These are phyloP conservation scores for Triticum dicoccoides DNA, from an alignment of 176 grass and related monocot species.

Conservation along the genomic window DNA sequence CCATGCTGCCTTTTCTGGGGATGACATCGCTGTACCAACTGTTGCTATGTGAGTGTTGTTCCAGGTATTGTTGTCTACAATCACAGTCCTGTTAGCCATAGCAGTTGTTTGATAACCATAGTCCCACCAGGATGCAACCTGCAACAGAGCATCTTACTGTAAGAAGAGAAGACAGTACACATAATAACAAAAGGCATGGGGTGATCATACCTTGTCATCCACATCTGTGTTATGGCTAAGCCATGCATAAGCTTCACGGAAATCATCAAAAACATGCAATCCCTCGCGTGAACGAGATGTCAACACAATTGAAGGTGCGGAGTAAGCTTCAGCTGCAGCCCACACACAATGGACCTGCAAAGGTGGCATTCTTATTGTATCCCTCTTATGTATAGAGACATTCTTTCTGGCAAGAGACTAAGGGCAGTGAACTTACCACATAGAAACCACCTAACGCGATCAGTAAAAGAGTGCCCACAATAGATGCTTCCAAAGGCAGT, in stretches of 20 bases:
- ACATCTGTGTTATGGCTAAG: slow-evolving; percentile 96
- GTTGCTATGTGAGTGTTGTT: slow-evolving; percentile 99
- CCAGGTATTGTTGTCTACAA: slow-evolving; percentile 99
- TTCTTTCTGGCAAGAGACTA: slow-evolving; percentile 21
- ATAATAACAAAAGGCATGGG: neutral
- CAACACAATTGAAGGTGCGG: slow-evolving; percentile 96
- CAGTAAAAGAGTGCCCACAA: slow-evolving; percentile 72
- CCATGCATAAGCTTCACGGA: slow-evolving; percentile 99
- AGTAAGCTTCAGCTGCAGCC: slow-evolving; percentile 98
- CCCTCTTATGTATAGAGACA: slow-evolving; percentile 2
- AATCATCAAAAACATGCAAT: slow-evolving; percentile 99
- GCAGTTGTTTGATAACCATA: slow-evolving; percentile 99
- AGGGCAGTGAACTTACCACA: slow-evolving; percentile 64
- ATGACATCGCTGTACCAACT: slow-evolving; percentile 99
- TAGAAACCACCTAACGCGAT: slow-evolving; percentile 91
- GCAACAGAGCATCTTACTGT: slow-evolving; percentile 18
- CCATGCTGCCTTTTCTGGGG: slow-evolving; percentile 97
- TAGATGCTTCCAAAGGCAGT: slow-evolving; percentile 81
- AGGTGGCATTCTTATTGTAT: slow-evolving; percentile 16
- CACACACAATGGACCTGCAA: slow-evolving; percentile 99
- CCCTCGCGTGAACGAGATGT: slow-evolving; percentile 90
- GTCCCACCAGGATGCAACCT: slow-evolving; percentile 99
- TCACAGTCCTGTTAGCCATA: slow-evolving; percentile 98
- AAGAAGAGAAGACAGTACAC: slow-evolving; percentile 16
- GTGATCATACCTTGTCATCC: slow-evolving; percentile 81